A percentile compares a stretch with the other conserved stretches of the same genome.
Evolutionary conservation across 2,329 filamentous ascomycete genomes (phyloP).

Genomic region (Colletotrichum ledebouriae): DNA sequence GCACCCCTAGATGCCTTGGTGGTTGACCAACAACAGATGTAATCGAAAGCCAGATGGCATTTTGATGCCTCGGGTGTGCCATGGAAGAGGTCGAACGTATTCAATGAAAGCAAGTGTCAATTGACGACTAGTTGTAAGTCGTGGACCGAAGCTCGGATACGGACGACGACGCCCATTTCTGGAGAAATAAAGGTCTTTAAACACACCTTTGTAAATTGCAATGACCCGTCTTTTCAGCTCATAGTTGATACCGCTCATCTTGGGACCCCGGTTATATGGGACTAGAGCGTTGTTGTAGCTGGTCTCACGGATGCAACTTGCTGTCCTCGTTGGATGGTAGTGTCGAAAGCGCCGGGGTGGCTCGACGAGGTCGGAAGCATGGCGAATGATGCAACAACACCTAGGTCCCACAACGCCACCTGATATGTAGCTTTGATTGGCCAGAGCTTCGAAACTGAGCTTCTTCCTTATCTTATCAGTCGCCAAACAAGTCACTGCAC

Average conservation of each 20-base stretch:
- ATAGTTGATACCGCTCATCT: slow-evolving; percentile 55
- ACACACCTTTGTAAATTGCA: slow-evolving; percentile 85
- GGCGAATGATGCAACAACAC: slow-evolving; percentile 26
- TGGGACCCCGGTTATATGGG: neutral
- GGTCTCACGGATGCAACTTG: neutral
- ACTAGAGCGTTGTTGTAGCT: neutral
- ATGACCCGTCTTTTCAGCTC: slow-evolving; percentile 83
- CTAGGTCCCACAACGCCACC: neutral
- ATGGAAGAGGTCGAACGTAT: neutral
- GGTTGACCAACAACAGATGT: too few species aligned
- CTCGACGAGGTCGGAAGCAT: slow-evolving; percentile 16
- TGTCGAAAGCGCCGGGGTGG: neutral
- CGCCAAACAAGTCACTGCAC: neutral
- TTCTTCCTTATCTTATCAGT: slow-evolving; percentile 26
- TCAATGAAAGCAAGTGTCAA: too few species aligned
- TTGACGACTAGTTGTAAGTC: neutral
- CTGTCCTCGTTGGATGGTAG: neutral
- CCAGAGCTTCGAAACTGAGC: neutral
- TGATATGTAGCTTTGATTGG: slow-evolving; percentile 9
- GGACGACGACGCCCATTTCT: too few species aligned
- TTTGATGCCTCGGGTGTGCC: neutral
- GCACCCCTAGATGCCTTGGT: too few species aligned
- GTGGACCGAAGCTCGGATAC: neutral
- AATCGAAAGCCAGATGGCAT: too few species aligned
- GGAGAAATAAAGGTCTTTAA: neutral